Percentiles rank a stretch among this genome's conserved stretches.
Evolutionary conservation across 2,329 filamentous ascomycete species (phyloP).

Genomic region (Colletotrichum lindemuthianum): DNA sequence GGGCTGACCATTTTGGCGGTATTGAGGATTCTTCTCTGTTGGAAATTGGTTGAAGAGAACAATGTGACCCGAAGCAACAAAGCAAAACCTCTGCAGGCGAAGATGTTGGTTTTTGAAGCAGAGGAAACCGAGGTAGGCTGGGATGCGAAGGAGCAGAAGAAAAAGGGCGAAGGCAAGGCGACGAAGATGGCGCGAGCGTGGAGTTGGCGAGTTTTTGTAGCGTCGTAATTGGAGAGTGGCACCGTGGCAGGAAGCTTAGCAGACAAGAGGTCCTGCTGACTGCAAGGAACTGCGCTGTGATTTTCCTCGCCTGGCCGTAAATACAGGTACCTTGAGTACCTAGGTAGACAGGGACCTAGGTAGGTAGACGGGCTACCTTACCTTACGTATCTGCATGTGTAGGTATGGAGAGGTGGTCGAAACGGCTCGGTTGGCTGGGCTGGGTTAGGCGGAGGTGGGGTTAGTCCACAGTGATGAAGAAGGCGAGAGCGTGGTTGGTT

Average conservation of each 20-base stretch:
- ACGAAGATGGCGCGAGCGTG: conserved; percentile 13
- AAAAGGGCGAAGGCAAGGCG: conserved; percentile 10
- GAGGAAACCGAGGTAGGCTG: neutral
- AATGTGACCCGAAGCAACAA: neutral
- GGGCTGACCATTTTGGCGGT: conserved; percentile 42
- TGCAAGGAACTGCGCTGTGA: too few relatives aligned
- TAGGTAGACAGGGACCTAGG: too few relatives aligned
- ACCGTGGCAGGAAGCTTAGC: too few relatives aligned
- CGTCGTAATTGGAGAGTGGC: conserved; percentile 15
- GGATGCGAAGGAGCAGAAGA: neutral
- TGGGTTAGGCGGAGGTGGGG: conserved; percentile 29
- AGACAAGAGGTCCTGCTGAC: too few relatives aligned
- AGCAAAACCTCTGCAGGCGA: conserved; percentile 5
- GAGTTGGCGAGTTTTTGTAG: conserved; percentile 34
- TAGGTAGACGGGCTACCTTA: too few relatives aligned
- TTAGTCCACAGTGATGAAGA: too few relatives aligned
- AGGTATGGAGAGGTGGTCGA: too few relatives aligned
- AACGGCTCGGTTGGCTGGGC: conserved; percentile 11
- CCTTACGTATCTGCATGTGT: too few relatives aligned
- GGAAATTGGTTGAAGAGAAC: neutral
- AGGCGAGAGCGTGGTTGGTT: too few relatives aligned
- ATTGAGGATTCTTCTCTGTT: neutral
- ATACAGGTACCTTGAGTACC: too few relatives aligned
- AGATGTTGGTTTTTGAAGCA: neutral
- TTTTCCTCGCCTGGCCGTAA: too few relatives aligned